phyloP scores from a whole-genome alignment of 768 basidiomycete genomes.

The Chiua virens region DNA sequence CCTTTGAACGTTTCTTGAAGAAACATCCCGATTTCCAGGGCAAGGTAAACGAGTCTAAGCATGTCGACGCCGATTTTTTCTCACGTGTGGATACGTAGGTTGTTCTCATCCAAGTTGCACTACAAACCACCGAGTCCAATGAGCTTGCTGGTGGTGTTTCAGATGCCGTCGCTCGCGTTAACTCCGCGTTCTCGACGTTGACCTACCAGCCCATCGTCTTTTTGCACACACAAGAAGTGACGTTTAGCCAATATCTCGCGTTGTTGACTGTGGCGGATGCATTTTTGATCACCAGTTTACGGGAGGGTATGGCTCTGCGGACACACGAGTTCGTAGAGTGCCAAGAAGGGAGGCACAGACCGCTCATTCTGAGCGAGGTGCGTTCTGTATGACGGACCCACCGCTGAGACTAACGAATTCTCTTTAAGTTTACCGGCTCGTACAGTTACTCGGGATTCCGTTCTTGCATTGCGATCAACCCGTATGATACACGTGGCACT shows the following conservation, averaged over 20 bases:
- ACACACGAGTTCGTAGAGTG: conserved; percentile 87
- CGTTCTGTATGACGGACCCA: conserved; percentile 11
- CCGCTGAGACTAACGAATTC: not conserved
- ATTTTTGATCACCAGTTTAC: conserved; percentile 79
- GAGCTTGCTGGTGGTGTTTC: conserved; percentile 73
- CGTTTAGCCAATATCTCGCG: conserved; percentile 84
- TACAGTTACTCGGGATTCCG: conserved; percentile 87
- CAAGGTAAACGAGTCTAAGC: conserved; percentile 43
- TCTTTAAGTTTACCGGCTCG: conserved; percentile 72
- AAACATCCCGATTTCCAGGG: conserved; percentile 78
- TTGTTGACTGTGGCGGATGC: conserved; percentile 81
- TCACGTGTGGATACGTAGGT: conserved; percentile 38
- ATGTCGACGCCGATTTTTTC: not conserved
- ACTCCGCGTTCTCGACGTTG: conserved; percentile 78
- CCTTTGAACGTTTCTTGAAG: conserved; percentile 81
- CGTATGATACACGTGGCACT: conserved; percentile 83
- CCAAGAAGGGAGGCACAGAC: conserved; percentile 66
- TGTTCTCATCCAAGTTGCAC: conserved; percentile 84
- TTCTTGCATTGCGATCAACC: conserved; percentile 83
- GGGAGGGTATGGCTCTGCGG: conserved; percentile 84
- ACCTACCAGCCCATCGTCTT: conserved; percentile 89
- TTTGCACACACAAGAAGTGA: conserved; percentile 80
- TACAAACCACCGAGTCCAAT: conserved; percentile 77
- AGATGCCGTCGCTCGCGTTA: conserved; percentile 74
- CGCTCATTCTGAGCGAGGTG: conserved; percentile 79